Evolutionary conservation across 1,139 yeast species (phyloP).

Genomic region (Yamadazyma buinensis): DNA sequence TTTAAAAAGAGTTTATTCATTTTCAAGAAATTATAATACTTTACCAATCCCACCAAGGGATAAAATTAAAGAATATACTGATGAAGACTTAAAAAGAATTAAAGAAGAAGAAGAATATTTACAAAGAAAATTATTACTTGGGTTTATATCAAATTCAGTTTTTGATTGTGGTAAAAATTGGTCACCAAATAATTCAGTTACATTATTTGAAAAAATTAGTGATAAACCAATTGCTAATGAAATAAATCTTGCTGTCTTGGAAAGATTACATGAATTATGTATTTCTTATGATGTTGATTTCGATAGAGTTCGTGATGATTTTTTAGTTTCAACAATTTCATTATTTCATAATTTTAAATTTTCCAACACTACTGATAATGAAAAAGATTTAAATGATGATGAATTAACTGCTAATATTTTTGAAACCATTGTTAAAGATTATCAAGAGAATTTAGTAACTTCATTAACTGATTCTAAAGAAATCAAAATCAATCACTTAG

Average conservation of each 20-base stretch:
- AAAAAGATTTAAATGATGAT: slow-evolving; percentile 19
- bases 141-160: slow-evolving; percentile 42
- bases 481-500: slow-evolving; percentile 24
- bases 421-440: slow-evolving; percentile 32
- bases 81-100: slow-evolving; percentile 37
- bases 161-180: slow-evolving; percentile 31
- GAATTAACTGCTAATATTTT: slow-evolving; percentile 29
- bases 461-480: slow-evolving; percentile 23
- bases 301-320: slow-evolving; percentile 33
- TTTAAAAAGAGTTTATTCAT: slow-evolving; percentile 57
- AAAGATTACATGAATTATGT: slow-evolving; percentile 52
- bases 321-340: slow-evolving; percentile 22
- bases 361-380: too few species aligned
- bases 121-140: slow-evolving; percentile 43
- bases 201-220: slow-evolving; percentile 7
- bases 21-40: slow-evolving; percentile 61
- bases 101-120: slow-evolving; percentile 52
- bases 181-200: slow-evolving; percentile 10
- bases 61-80: slow-evolving; percentile 19
- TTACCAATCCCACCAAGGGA: slow-evolving; percentile 37
- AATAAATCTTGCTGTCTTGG: slow-evolving; percentile 19
- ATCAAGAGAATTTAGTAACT: slow-evolving; percentile 26
- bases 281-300: slow-evolving; percentile 63
- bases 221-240: slow-evolving; percentile 12
- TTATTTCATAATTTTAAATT: slow-evolving; percentile 24